Conservation (phyloP, 2,329 filamentous ascomycete species). For the Alternaria novae-zelandiae region DNA sequence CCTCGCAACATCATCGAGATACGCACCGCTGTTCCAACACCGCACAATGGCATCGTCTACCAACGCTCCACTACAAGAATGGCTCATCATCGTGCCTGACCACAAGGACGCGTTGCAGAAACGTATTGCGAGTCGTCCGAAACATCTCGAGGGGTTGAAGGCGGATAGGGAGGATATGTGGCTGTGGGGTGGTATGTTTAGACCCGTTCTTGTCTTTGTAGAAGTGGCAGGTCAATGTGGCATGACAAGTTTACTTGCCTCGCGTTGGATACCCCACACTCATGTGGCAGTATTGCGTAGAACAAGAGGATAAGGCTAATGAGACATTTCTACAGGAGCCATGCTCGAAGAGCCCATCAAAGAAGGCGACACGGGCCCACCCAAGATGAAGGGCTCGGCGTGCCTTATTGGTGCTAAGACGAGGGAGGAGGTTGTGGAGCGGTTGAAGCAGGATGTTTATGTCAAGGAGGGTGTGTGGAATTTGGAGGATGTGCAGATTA, state of each 20-base stretch:
- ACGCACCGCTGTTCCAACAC: not conserved
- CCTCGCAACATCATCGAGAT: not conserved
- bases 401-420: conserved; percentile 71
- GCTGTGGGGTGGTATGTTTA: conserved; percentile 44
- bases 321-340: conserved; percentile 25
- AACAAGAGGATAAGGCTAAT: not conserved
- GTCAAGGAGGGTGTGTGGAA: conserved; percentile 79
- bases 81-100: conserved; percentile 59
- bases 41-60: conserved; percentile 30
- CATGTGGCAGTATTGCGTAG: too few species aligned
- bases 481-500: conserved; percentile 56
- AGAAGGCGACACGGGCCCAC: conserved; percentile 63
- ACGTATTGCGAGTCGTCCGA: conserved; percentile 51
- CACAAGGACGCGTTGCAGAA: conserved; percentile 50
- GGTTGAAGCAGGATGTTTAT: conserved; percentile 77
- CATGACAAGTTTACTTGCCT: too few species aligned
- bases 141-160: conserved; percentile 41
- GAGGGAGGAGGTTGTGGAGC: conserved; percentile 71
- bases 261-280: too few species aligned
- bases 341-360: conserved; percentile 54
- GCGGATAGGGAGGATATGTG: conserved; percentile 39
- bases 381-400: conserved; percentile 76
- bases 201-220: too few species aligned
- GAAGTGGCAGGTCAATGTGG: too few species aligned
- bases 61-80: conserved; percentile 49